Evolutionary conservation across 352 stramenopile genomes (phyloP), one percentile per base, ranked within the genome.

Genomic region (Thalassiosira mediterranea): DNA sequence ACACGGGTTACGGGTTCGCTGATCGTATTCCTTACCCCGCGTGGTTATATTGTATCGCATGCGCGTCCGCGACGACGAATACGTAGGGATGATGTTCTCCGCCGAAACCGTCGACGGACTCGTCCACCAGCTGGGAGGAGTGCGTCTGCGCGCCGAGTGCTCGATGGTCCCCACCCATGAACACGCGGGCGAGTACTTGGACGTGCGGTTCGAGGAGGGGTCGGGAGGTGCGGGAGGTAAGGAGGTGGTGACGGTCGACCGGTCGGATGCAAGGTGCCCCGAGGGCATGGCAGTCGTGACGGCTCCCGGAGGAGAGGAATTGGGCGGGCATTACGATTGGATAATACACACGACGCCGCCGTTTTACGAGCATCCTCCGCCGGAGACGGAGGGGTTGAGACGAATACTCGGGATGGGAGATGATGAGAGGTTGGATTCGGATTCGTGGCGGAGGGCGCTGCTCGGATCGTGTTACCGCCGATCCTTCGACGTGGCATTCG

Each of bases 301-400:
- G 13, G 52, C 44, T 15, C n/a, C 60, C 10, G 81, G 59, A 21
- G 68, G 70, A 21, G 26, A 38, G 13, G 47, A 70, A 21, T 38
- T 88, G n/a, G 25, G n/a, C 28, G 34, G 38, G n/a, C 47, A 85
- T 23, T 91, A 89, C 48, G 44, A 87, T 59, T 23, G 28, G 8
- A 79, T 91, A 32, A 67, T 89, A 19, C 85, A 91, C 62, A 88
- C 85, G 0, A 75, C 78, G 0, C 81, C 85, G 3, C 85, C 85
- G n/a, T 91, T 91, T 77, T 87, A 81, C 51, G 37, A 71, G 1
- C 64, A 84, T 72, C 56, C 62, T 54, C 72, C 72, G 32, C 44
- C 58, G 1, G 38, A 58, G 5, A 63, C 66, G 5, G 8, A 37
- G 19, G 48, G 63, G 40, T 28, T 65, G 37, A 62, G 25, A 46